Base-by-base conservation (phyloP, 495 filamentous ascomycete genomes). In the Jackrogersella minutella region DNA sequence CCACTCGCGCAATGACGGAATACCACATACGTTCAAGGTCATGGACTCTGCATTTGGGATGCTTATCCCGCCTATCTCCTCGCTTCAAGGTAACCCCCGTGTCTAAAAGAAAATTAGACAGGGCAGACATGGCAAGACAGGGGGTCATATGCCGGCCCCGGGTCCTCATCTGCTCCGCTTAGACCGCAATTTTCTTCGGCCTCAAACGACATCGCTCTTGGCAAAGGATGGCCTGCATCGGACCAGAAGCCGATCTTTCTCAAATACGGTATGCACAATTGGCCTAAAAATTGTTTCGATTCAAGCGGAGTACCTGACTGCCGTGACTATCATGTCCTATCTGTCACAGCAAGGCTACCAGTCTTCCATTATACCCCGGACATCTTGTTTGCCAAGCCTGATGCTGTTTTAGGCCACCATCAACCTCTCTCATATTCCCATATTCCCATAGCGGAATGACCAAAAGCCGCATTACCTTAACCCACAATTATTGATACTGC, bases 401-500 rank as follows among this genome's bases (percentile, higher is more conserved):
- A 16, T 50, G 17, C 17, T 69, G 66, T 64, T 64, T 69, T 64
- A 34, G 50, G 39, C 54, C 50, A 13, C 36, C 24, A 24, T 39
- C 21, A 70, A 47, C 44, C 44, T 64, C 21, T 33, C n/a, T n/a
- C n/a, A n/a, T n/a, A n/a, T n/a, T n/a, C n/a, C n/a, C 14, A 44
- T 22, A 34, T 34, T 58, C 8, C 5, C 55, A 44, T 39, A 56
- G 17, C 44, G 40, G 30, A 46, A 40, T n/a, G n/a, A n/a, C 24
- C 13, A 24, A 62, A 37, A 50, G 41, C 54, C 43, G 66, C 61
- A 69, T 69, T 69, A 61, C 53, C 17, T 37, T 60, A 55, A 26
- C 44, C 61, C 61, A 64, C 56, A 61, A 64, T 57, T 61, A 39
- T 59, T 70, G 62, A 66, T 62, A 70, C 62, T 55, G 67, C 62